Conservation (phyloP, 2,329 filamentous ascomycete species). For the Penicillium polonicum region DNA sequence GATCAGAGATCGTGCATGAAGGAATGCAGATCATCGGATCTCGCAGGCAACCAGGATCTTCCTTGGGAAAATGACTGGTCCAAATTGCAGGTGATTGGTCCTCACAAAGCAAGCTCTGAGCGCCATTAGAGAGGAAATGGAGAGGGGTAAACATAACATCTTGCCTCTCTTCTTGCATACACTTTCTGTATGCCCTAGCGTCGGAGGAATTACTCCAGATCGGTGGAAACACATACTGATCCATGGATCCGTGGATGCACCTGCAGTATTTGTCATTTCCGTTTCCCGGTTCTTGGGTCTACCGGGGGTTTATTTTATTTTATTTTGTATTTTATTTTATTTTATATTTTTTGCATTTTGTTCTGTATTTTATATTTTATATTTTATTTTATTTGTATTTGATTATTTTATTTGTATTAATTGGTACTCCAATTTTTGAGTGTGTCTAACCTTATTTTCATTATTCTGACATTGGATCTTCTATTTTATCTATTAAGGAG, state of each 20-base stretch:
- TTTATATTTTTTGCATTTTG: too few species aligned
- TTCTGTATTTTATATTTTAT: not conserved
- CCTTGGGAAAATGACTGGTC: slow-evolving; percentile 3
- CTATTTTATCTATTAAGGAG: not conserved
- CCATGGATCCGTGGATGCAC: not conserved
- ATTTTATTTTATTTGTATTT: not conserved
- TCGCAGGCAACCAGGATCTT: slow-evolving; percentile 14
- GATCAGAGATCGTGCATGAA: slow-evolving; percentile 26
- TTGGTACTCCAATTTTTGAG: not conserved
- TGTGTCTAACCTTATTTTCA: not conserved
- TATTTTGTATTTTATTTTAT: too few species aligned
- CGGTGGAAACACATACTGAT: not conserved
- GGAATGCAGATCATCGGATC: slow-evolving; percentile 28
- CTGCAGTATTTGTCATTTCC: slow-evolving; percentile 6
- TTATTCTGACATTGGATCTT: not conserved
- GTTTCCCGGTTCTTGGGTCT: slow-evolving; percentile 5
- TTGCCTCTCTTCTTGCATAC: not conserved
- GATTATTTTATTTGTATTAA: too few species aligned
- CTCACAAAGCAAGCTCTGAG: not conserved
- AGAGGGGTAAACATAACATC: not conserved
- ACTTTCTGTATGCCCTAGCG: not conserved
- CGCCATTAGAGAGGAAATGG: slow-evolving; percentile 3
- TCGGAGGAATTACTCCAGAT: slow-evolving; percentile 8
- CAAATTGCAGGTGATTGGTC: not conserved
- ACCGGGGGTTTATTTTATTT: not conserved